Percentiles rank a stretch among this genome's conserved stretches.
Conservation (phyloP, 2,329 filamentous ascomycete genomes). For the Pseudogymnoascus sp. region DNA sequence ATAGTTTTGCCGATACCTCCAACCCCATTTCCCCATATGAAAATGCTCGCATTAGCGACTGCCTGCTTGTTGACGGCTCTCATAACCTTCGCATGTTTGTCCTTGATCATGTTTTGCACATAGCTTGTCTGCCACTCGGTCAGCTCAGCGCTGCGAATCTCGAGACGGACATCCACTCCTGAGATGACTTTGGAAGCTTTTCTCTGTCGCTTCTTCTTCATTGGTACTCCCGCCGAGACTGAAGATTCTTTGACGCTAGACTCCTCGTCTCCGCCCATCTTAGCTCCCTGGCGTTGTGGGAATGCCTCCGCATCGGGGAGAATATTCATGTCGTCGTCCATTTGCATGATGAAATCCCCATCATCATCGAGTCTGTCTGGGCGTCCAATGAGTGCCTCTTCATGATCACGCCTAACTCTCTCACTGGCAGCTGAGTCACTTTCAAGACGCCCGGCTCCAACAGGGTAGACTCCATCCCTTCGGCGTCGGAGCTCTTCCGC, state of each 20-base stretch:
- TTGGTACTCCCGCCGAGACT: slow-evolving; percentile 33
- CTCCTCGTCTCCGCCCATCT: slow-evolving; percentile 18
- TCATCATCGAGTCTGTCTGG: slow-evolving; percentile 23
- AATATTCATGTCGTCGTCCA: slow-evolving; percentile 23
- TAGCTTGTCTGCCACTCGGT: slow-evolving; percentile 53
- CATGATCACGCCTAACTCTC: slow-evolving; percentile 36
- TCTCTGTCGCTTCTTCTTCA: slow-evolving; percentile 30
- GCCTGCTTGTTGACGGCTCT: slow-evolving; percentile 39
- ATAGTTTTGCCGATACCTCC: slow-evolving; percentile 44
- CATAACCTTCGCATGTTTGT: slow-evolving; percentile 36
- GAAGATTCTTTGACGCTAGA: slow-evolving; percentile 29
- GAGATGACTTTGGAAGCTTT: slow-evolving; percentile 22
- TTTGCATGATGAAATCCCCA: slow-evolving; percentile 22
- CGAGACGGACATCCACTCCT: slow-evolving; percentile 44
- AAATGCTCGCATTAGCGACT: slow-evolving; percentile 56
- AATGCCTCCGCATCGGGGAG: slow-evolving; percentile 28
- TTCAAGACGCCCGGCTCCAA: slow-evolving; percentile 15
- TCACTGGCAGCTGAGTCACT: slow-evolving; percentile 33
- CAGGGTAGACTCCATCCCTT: not conserved
- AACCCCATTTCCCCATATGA: slow-evolving; percentile 51
- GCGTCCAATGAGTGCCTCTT: slow-evolving; percentile 30
- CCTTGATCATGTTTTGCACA: slow-evolving; percentile 50
- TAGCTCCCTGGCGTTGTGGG: slow-evolving; percentile 19
- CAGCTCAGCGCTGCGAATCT: slow-evolving; percentile 50
- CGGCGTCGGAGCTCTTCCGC: slow-evolving; percentile 20